Evolutionary conservation across 345 rosid species (phyloP), one percentile per base, ranked within the genome.

Genomic region (Schrenkiella parvula): DNA sequence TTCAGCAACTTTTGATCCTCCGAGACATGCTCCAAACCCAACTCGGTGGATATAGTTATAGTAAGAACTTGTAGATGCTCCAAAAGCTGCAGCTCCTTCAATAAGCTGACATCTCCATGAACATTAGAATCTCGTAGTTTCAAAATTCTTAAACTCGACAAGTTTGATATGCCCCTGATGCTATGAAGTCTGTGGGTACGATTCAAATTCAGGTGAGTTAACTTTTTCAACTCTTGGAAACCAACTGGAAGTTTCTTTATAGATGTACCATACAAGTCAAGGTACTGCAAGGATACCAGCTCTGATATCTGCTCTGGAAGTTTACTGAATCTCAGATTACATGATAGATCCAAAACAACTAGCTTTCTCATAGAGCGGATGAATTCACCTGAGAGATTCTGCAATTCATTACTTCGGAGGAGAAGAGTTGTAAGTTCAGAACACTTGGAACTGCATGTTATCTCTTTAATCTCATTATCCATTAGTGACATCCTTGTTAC

Each of bases 401-500:
- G 43, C 64, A 79, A 56, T 0, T 26, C 19, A 75, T 82, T 71
- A 68, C 25, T 2, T 37, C 55, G 63, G 3, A 73, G 80, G 35
- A 79, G 18, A 29, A 82, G 52, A 28, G 82, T 76, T 55, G 68
- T 54, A 25, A 82, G 75, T 28, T 70, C 42, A 12, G 53, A 47
- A n/a, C 74, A 73, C 1, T n/a, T 54, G 1, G 66, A 68, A 13
- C 54, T 28, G 18, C 69, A 71, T 0, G 7, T n/a, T 21, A 79
- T 43, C 18, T 2, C 43, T 14, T 67, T 56, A 13, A 82, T 66
- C 8, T 46, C 18, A 43, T 73, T 79, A 4, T 21, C 54, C 75
- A 80, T 65, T 26, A 82, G 7, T 0, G 85, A 82, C 35, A 80
- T 39, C 22, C 81, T 74, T 47, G 42, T 66, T 61, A 57, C 44